Evolutionary conservation across 768 basidiomycete species (phyloP).

Genomic region (Pleurotus tuber-regium): DNA sequence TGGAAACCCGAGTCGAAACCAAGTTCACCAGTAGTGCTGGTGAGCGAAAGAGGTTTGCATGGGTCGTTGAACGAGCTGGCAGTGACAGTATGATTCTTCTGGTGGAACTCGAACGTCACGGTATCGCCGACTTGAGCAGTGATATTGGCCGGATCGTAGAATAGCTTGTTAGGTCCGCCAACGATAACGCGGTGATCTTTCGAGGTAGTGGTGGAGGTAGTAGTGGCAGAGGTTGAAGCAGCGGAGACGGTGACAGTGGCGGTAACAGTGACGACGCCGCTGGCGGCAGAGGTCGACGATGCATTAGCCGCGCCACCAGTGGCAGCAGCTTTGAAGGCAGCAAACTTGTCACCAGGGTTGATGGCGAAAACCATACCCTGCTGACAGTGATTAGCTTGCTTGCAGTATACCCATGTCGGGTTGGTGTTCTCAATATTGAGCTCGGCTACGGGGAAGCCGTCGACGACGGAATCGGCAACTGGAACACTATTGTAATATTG

Average conservation of each 20-base stretch:
- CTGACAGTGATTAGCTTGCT: conserved; percentile 52
- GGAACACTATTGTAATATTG: too few relatives aligned
- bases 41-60: conserved; percentile 39
- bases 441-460: conserved; percentile 43
- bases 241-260: conserved; percentile 30
- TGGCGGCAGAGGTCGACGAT: conserved; percentile 20
- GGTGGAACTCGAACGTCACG: conserved; percentile 45
- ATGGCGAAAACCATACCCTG: conserved; percentile 66
- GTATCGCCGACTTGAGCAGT: conserved; percentile 47
- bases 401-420: conserved; percentile 61
- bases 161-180: conserved; percentile 34
- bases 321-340: conserved; percentile 54
- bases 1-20: conserved; percentile 52
- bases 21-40: conserved; percentile 38
- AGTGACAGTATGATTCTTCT: conserved; percentile 49
- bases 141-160: conserved; percentile 44
- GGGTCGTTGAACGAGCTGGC: conserved; percentile 37
- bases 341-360: conserved; percentile 55
- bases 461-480: conserved; percentile 39
- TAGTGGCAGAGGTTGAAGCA: conserved; percentile 25
- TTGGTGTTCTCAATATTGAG: conserved; percentile 38
- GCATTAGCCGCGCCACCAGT: conserved; percentile 25
- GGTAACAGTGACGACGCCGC: conserved; percentile 22
- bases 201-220: conserved; percentile 23
- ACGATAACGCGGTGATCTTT: conserved; percentile 42